Conservation (phyloP, 208 protist genomes). For the Phytomonas sp. region DNA sequence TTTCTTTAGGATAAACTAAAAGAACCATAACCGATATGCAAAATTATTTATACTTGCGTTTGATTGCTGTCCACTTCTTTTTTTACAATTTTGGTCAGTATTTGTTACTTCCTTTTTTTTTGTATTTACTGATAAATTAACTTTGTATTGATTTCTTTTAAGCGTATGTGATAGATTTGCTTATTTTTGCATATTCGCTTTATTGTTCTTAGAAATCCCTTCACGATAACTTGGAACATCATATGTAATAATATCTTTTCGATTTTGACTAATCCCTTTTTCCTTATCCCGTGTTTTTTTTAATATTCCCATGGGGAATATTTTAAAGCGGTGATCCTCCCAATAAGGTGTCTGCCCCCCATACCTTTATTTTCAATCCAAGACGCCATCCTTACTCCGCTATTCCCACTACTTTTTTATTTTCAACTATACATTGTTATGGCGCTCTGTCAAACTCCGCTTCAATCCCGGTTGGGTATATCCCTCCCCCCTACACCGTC, state of each 20-base stretch:
- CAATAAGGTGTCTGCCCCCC: background rate
- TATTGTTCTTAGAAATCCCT: background rate
- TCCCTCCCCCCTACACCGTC: too few relatives aligned
- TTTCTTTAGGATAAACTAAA: background rate
- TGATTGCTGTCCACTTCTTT: background rate
- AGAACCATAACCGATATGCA: background rate
- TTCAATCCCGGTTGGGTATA: too few relatives aligned
- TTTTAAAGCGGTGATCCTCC: background rate
- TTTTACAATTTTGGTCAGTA: background rate
- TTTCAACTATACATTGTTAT: too few relatives aligned
- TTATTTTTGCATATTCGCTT: background rate
- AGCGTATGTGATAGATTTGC: too few relatives aligned
- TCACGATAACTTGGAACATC: background rate
- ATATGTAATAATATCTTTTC: background rate
- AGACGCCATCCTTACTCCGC: too few relatives aligned
- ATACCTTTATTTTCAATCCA: background rate
- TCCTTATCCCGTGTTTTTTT: background rate
- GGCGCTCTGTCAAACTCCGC: too few relatives aligned
- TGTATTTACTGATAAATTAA: background rate
- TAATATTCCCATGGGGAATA: background rate
- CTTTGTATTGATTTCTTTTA: constrained; percentile 5
- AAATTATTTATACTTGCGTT: background rate
- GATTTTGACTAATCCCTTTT: background rate
- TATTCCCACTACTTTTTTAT: too few relatives aligned
- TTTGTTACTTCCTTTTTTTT: background rate